phyloP scores from a whole-genome alignment of 2,329 filamentous ascomycete genomes.

The Hymenoscyphus fructigenus region DNA sequence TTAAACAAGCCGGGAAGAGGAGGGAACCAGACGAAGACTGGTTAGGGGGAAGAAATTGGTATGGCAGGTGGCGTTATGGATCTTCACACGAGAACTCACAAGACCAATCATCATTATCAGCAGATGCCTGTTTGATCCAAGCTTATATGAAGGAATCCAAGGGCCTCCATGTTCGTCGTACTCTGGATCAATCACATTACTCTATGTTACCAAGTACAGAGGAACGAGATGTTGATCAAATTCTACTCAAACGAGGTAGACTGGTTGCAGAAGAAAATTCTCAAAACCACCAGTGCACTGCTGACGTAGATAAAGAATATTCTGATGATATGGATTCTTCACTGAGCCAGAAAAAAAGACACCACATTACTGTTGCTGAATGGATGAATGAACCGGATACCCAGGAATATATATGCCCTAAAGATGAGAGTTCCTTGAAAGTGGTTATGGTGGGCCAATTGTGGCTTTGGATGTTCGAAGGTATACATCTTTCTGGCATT shows the following conservation, averaged over 20 bases:
- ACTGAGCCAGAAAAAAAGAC: too few relatives aligned
- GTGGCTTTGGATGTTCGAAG: neutral
- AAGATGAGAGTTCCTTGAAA: neutral
- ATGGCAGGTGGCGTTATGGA: neutral
- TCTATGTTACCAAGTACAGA: slow-evolving; percentile 7
- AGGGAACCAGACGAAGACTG: neutral
- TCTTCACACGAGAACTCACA: too few relatives aligned
- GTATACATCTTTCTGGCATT: neutral
- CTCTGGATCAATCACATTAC: slow-evolving; percentile 7
- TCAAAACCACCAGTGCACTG: too few relatives aligned
- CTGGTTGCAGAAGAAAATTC: too few relatives aligned
- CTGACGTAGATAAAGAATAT: too few relatives aligned
- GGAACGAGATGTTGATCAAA: slow-evolving; percentile 2
- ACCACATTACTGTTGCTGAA: too few relatives aligned
- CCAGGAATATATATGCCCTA: neutral
- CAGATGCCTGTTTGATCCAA: neutral
- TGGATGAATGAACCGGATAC: too few relatives aligned
- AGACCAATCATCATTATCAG: neutral
- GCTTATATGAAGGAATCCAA: neutral
- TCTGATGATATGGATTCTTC: too few relatives aligned
- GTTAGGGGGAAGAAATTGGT: neutral
- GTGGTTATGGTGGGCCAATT: neutral
- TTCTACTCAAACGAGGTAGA: slow-evolving; percentile 7
- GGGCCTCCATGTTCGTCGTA: slow-evolving; percentile 5
- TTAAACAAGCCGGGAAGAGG: neutral